A percentile compares a stretch with the other conserved stretches of the same genome.
phyloP scores from a whole-genome alignment of 306 rosid genomes.

The Luffa aegyptiaca region DNA sequence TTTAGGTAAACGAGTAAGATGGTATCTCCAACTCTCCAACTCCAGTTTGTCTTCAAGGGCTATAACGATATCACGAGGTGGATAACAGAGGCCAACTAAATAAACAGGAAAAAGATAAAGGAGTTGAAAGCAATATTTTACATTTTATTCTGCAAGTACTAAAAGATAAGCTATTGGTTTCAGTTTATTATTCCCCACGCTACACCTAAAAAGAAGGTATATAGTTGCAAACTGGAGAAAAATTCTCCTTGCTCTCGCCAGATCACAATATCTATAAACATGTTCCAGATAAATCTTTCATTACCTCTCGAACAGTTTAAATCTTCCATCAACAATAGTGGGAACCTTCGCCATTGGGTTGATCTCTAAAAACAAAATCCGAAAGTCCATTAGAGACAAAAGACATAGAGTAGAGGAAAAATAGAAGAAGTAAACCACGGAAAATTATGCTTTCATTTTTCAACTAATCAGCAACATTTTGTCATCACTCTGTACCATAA shows the following conservation, averaged over 20 bases:
- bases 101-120: background rate
- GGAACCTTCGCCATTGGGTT: conserved; percentile 79
- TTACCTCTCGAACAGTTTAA: conserved; percentile 80
- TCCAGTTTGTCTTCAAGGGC: background rate
- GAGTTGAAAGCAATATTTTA: background rate
- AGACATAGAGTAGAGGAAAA: background rate
- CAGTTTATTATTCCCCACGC: background rate
- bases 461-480: background rate
- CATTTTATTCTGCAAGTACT: background rate
- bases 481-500: background rate
- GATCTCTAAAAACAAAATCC: conserved; percentile 38
- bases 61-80: background rate
- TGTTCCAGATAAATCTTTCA: background rate
- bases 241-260: background rate
- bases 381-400: background rate
- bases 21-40: background rate
- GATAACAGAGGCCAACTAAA: background rate
- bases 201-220: background rate
- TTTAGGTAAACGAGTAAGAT: background rate
- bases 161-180: background rate
- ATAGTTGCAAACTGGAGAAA: background rate
- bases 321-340: conserved; percentile 71
- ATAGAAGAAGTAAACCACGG: background rate
- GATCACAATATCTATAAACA: background rate
- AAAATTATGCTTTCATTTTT: background rate